These are phyloP conservation scores for Salix koriyanagi DNA, from an alignment of 345 rosid species.

Conservation along the genomic window DNA sequence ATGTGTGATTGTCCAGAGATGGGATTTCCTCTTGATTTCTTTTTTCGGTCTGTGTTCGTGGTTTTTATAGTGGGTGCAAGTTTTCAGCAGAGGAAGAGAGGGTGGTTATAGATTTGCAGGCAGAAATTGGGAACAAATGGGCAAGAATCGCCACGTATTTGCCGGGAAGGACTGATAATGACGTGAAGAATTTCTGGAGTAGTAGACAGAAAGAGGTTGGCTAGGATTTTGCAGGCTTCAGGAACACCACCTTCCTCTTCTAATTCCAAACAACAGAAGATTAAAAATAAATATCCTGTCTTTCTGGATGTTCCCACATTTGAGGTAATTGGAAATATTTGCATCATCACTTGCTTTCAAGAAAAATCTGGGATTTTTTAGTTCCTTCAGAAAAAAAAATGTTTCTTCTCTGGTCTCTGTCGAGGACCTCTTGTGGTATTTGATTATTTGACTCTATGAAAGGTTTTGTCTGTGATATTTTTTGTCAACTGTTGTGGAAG, in stretches of 20 bases:
- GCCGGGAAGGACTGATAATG: conserved; percentile 84
- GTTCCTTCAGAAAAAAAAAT: background rate
- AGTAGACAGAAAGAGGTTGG: conserved; percentile 83
- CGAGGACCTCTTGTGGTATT: background rate
- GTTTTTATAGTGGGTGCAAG: conserved; percentile 66
- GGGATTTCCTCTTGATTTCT: background rate
- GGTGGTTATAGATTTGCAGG: conserved; percentile 81
- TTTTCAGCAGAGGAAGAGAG: conserved; percentile 84
- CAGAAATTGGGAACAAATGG: conserved; percentile 87
- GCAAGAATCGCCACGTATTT: conserved; percentile 84
- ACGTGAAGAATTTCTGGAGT: conserved; percentile 97
- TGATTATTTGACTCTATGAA: background rate
- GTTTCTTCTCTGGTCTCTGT: background rate
- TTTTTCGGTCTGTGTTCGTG: background rate
- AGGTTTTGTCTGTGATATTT: background rate
- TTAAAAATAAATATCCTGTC: conserved; percentile 11
- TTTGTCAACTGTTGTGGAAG: background rate
- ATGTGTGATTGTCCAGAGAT: background rate
- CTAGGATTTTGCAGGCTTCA: conserved; percentile 57
- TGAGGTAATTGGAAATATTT: conserved; percentile 22
- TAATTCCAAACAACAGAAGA: conserved; percentile 31
- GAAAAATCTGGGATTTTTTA: background rate
- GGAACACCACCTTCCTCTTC: conserved; percentile 33
- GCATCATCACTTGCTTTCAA: background rate
- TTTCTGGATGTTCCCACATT: conserved; percentile 15